Base-by-base conservation (phyloP, 2,329 filamentous ascomycete species). In the Colletotrichum sp. region DNA sequence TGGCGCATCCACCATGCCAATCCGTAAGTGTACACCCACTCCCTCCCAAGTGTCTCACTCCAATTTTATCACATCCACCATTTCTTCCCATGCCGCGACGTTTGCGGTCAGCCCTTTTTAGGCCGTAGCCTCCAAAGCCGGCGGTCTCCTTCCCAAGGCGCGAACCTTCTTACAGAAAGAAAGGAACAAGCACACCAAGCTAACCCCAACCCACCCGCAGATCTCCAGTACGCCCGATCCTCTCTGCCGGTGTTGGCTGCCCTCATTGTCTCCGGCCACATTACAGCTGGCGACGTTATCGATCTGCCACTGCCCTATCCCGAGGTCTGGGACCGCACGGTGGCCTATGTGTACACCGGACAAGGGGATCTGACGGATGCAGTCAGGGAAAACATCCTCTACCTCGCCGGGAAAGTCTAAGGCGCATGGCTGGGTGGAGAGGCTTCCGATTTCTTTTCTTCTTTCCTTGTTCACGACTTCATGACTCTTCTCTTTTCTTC, bases 231-330 rank as follows among this genome's bases (percentile, higher is more conserved):
- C 75, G 87, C 87, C 7, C 83, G 87, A 4, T 84, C 86, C 16
- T 85, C 85, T 74, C 84, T 92, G 5, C 92, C 91, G 3, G 86
- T 90, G 0, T 82, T 93, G 7, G 90, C 88, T 1, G 86, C 88
- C 3, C 82, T 93, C 63, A 88, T 93, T 78, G 83, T 89, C 39
- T 92, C 90, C 0, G 87, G 88, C 6, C 85, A 89, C 78, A 85
- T 92, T 26, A 82, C 83, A 16, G 84, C 85, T 28, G 88, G 90
- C 32, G 91, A 92, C 78, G 83, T 85, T 3, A 85, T 93, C 67
- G 90, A 92, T 77, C 83, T 93, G 12, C 91, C 91, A 0, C 78
- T 93, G 71, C 91, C 91, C 2, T 85, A 89, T 72, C 91, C 91
- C 1, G 86, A 88, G 67, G 88, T 85, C 9, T 93, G 91, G 91